These are phyloP conservation scores for Chaetoceros muelleri DNA, from an alignment of 108 stramenopile species.

Conservation along the genomic window DNA sequence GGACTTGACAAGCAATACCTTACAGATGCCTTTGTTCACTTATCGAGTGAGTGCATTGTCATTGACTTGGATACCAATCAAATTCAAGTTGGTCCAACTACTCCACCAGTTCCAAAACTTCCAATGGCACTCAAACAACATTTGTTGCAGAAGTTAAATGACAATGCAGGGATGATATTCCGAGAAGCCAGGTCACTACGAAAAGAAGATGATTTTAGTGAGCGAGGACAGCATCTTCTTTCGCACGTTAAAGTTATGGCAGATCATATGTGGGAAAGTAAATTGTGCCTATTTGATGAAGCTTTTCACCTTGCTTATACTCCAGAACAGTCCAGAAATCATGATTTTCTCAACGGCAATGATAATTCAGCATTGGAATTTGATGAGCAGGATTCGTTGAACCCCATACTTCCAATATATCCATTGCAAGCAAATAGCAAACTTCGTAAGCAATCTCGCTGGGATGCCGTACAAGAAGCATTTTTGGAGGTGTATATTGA, in stretches of 20 bases:
- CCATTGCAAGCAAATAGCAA: slow-evolving; percentile 31
- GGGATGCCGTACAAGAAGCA: slow-evolving; percentile 79
- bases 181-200: slow-evolving; percentile 54
- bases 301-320: slow-evolving; percentile 70
- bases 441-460: slow-evolving; percentile 46
- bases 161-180: slow-evolving; percentile 58
- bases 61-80: slow-evolving; percentile 76
- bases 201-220: slow-evolving; percentile 57
- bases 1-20: slow-evolving; percentile 77
- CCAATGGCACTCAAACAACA: slow-evolving; percentile 37
- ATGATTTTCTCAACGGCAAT: slow-evolving; percentile 62
- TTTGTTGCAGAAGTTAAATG: slow-evolving; percentile 37
- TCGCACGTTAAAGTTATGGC: slow-evolving; percentile 61
- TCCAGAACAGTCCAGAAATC: slow-evolving; percentile 59
- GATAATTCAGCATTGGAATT: slow-evolving; percentile 45
- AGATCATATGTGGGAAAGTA: slow-evolving; percentile 70
- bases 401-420: too few relatives aligned
- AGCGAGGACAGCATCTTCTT: slow-evolving; percentile 50
- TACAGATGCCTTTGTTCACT: slow-evolving; percentile 57
- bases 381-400: slow-evolving; percentile 12
- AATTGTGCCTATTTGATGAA: slow-evolving; percentile 62
- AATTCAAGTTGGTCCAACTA: slow-evolving; percentile 53
- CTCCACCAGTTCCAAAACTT: slow-evolving; percentile 48
- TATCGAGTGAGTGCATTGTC: slow-evolving; percentile 66
- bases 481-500: slow-evolving; percentile 73